phyloP scores from a whole-genome alignment of 2,329 filamentous ascomycete genomes.

The Byssochlamys sp. region DNA sequence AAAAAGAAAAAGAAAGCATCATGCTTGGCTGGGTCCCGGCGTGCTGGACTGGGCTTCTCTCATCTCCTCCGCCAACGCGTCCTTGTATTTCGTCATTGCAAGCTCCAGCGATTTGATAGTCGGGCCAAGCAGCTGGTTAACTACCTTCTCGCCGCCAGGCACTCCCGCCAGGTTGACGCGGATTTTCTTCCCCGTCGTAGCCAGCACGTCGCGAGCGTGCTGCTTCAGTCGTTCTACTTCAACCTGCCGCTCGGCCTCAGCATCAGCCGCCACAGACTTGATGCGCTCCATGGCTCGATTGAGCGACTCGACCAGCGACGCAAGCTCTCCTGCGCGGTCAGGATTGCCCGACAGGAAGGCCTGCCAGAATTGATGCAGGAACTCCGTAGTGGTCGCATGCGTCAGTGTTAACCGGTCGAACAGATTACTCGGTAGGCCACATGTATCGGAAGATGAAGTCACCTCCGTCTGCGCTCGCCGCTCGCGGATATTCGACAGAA shows the following conservation, averaged over 20 bases:
- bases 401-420: conserved; percentile 62
- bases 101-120: conserved; percentile 60
- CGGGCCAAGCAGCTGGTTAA: conserved; percentile 66
- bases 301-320: conserved; percentile 72
- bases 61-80: conserved; percentile 56
- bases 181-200: conserved; percentile 64
- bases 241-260: conserved; percentile 63
- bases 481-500: conserved; percentile 49
- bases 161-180: conserved; percentile 57
- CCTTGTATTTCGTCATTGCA: conserved; percentile 62
- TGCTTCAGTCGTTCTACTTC: conserved; percentile 57
- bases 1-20: not conserved
- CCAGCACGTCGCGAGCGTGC: conserved; percentile 60
- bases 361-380: conserved; percentile 94
- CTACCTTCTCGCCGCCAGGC: conserved; percentile 64
- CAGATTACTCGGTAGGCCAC: conserved; percentile 41
- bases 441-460: conserved; percentile 26
- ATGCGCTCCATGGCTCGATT: conserved; percentile 68
- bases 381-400: conserved; percentile 87
- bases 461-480: conserved; percentile 42
- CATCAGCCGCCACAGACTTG: conserved; percentile 66
- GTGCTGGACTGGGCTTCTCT: conserved; percentile 14
- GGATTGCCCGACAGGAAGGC: conserved; percentile 82
- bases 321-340: conserved; percentile 68
- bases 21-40: not conserved